Evolutionary conservation across 768 basidiomycete species (phyloP).

Genomic region (Kockovaella imperatae): DNA sequence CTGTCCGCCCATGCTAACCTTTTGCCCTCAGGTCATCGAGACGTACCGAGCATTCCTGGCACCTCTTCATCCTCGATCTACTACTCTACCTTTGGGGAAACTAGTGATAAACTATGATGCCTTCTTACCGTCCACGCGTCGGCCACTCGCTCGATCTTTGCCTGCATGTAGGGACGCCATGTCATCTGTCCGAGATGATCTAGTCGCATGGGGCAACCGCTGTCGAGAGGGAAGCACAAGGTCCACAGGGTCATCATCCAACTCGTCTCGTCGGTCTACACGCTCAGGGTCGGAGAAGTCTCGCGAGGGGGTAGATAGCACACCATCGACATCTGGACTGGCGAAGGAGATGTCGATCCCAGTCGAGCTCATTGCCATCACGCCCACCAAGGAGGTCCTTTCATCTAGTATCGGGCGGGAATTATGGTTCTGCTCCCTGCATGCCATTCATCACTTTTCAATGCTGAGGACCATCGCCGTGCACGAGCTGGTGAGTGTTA

Average conservation of each 20-base stretch:
- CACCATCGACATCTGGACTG: slow-evolving; percentile 9
- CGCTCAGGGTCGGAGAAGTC: not conserved
- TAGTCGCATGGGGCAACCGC: slow-evolving; percentile 16
- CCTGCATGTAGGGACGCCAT: slow-evolving; percentile 17
- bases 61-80: slow-evolving; percentile 8
- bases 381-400: slow-evolving; percentile 32
- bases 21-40: slow-evolving; percentile 27
- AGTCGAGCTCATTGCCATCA: slow-evolving; percentile 31
- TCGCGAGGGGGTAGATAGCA: slow-evolving; percentile 9
- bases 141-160: slow-evolving; percentile 16
- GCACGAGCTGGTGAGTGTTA: slow-evolving; percentile 27
- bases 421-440: slow-evolving; percentile 37
- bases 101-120: slow-evolving; percentile 34
- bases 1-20: not conserved
- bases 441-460: slow-evolving; percentile 41
- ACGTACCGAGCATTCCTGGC: slow-evolving; percentile 28
- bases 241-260: no score
- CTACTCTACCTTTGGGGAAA: not conserved
- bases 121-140: slow-evolving; percentile 16
- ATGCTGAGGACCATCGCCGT: slow-evolving; percentile 40
- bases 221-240: not conserved
- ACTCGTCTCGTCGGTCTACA: no score
- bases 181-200: slow-evolving; percentile 10
- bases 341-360: slow-evolving; percentile 15
- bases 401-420: slow-evolving; percentile 29